Evolutionary conservation across 192 early-diverging fungal species (phyloP).

Genomic region (Kappamyces sp.): DNA sequence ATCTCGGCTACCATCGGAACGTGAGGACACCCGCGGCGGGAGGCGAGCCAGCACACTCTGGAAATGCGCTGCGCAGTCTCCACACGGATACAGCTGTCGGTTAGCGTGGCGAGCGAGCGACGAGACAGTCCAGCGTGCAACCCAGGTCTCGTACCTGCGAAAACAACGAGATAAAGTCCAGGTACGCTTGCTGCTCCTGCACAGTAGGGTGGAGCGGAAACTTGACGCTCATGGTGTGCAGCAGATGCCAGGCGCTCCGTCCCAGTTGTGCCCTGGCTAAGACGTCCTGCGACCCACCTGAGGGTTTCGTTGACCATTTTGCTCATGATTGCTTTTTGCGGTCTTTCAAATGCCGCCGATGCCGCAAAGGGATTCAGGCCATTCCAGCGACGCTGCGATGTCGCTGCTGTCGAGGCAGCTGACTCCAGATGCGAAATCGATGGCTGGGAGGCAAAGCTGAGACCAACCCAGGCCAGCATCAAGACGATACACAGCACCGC

Average conservation of each 20-base stretch:
- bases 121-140: too few species aligned
- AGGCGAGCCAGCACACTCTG: slow-evolving; percentile 65
- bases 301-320: slow-evolving; percentile 69
- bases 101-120: too few species aligned
- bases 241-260: slow-evolving; percentile 79
- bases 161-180: slow-evolving; percentile 75
- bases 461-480: too few species aligned
- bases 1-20: slow-evolving; percentile 36
- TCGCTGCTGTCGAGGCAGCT: too few species aligned
- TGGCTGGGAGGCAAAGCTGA: too few species aligned
- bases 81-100: slow-evolving; percentile 82
- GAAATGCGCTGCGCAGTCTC: slow-evolving; percentile 92
- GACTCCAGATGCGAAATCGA: too few species aligned
- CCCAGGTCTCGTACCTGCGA: slow-evolving; percentile 24
- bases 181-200: slow-evolving; percentile 70
- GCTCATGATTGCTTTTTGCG: slow-evolving; percentile 54
- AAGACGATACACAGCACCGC: too few species aligned
- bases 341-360: slow-evolving; percentile 5
- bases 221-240: slow-evolving; percentile 88
- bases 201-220: slow-evolving; percentile 74
- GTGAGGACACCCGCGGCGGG: slow-evolving; percentile 67
- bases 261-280: slow-evolving; percentile 76
- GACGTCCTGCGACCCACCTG: slow-evolving; percentile 17
- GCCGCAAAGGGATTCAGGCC: too few species aligned
- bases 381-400: too few species aligned